Evolutionary conservation across 169 alveolate genomes (phyloP), one percentile per base, ranked within the genome.

Genomic region (Cryptosporidium baileyi): DNA sequence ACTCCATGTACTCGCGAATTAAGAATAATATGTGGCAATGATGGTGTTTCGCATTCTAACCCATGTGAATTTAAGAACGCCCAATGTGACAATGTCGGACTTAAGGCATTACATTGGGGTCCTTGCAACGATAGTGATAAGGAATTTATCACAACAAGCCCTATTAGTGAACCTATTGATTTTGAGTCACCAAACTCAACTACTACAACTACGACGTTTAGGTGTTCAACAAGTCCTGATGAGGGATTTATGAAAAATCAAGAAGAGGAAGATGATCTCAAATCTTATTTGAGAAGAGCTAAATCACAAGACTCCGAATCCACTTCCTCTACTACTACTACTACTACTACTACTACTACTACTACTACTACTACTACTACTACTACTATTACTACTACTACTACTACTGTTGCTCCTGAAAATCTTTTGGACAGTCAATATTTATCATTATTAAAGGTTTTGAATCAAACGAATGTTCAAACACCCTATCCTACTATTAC

Each of bases 401-500:
- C 60, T n/a, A 40, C 80, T 19, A 43, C 60, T 0, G 28, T 59
- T 8, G 22, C 80, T 17, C 36, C 80, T 19, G n/a, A n/a, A n/a
- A n/a, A n/a, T n/a, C n/a, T n/a, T n/a, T n/a, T n/a, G n/a, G 44
- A 65, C 6, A 47, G 24, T 0, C 4, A 7, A 0, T 65, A 45
- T 17, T 24, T 19, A 15, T 19, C 32, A 5, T 45, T 65, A 6
- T 15, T 65, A 49, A 45, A 9, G 9, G 67, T 43, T 34, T 11
- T 74, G 17, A 38, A 51, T 7, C 11, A 6, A 41, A 52, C 85
- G 15, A 36, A 67, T 0, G 11, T 36, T 22, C 11, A 0, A 11
- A 74, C 85, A 36, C 85, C 85, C 15, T 32, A 36, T 9, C 85
- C 85, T 15, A 51, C 85, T 7, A 36, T 74, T 26, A 74, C 85